Conservation (phyloP, 1,139 yeast genomes). For the Zygoascus meyerae region DNA sequence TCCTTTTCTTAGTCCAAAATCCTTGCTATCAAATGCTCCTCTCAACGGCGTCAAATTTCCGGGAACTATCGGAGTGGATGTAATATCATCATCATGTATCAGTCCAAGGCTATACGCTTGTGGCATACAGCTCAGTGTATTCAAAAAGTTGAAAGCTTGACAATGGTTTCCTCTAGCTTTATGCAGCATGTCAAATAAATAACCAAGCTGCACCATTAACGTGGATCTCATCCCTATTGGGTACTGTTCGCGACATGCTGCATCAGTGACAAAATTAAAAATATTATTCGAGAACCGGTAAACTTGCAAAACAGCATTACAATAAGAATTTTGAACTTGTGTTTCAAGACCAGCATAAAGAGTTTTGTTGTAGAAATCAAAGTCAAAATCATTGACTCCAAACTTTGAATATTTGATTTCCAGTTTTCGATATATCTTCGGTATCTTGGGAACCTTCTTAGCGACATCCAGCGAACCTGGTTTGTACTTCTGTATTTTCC, state of each 20-base stretch:
- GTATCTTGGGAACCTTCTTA: conserved; percentile 31
- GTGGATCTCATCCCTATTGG: conserved; percentile 35
- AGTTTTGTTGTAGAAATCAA: conserved; percentile 73
- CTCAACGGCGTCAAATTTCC: too few relatives aligned
- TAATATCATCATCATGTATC: conserved; percentile 40
- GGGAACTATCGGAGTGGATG: too few relatives aligned
- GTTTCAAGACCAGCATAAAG: conserved; percentile 81
- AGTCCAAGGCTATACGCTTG: conserved; percentile 43
- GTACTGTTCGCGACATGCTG: conserved; percentile 2
- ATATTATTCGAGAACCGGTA: conserved; percentile 71
- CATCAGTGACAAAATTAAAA: conserved; percentile 52
- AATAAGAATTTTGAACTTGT: conserved; percentile 73
- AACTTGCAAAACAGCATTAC: conserved; percentile 76
- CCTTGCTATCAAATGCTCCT: neutral
- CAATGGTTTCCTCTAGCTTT: conserved; percentile 72
- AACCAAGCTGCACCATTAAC: conserved; percentile 75
- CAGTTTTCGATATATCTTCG: conserved; percentile 69
- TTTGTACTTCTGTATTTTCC: neutral
- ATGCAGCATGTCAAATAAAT: conserved; percentile 82
- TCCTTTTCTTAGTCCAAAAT: neutral
- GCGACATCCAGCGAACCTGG: neutral
- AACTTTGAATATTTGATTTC: conserved; percentile 81
- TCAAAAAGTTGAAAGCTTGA: conserved; percentile 65
- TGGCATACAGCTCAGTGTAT: conserved; percentile 39
- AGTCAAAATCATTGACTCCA: conserved; percentile 94